Conservation (phyloP, 2,329 filamentous ascomycete genomes). For the Catunica adiposa region DNA sequence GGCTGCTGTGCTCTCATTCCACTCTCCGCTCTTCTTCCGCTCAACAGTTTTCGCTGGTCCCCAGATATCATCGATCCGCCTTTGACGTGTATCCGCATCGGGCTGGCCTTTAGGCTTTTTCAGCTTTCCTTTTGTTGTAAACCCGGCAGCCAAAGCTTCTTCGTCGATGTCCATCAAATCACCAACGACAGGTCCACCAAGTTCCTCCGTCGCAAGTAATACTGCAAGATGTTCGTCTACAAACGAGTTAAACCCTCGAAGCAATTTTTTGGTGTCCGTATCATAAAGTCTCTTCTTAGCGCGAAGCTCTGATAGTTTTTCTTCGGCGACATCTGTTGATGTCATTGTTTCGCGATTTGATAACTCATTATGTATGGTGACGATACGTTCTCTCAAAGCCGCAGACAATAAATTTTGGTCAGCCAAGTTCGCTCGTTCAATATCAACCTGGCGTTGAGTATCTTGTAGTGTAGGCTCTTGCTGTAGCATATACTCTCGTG, state of each 20-base stretch:
- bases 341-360: conserved; percentile 40
- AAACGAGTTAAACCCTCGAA: conserved; percentile 50
- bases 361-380: conserved; percentile 39
- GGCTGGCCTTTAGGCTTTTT: conserved; percentile 30
- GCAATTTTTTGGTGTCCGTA: conserved; percentile 41
- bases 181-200: conserved; percentile 69
- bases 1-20: conserved; percentile 34
- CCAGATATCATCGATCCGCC: conserved; percentile 49
- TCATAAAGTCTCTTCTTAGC: conserved; percentile 44
- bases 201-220: conserved; percentile 68
- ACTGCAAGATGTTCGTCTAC: conserved; percentile 52
- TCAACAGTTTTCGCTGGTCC: conserved; percentile 22
- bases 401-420: conserved; percentile 40
- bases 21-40: conserved; percentile 18
- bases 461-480: conserved; percentile 28
- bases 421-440: conserved; percentile 32
- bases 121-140: conserved; percentile 41
- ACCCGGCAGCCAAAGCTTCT: conserved; percentile 42
- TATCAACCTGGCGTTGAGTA: conserved; percentile 31
- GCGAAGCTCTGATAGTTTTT: conserved; percentile 44
- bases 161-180: conserved; percentile 49
- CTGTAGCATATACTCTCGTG: conserved; percentile 38
- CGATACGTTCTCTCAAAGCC: conserved; percentile 40
- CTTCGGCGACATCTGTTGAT: conserved; percentile 43
- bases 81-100: conserved; percentile 36